Evolutionary conservation across 106 monocot species (phyloP), one percentile per base, ranked within the genome.

Genomic region (Agapanthus africanus): DNA sequence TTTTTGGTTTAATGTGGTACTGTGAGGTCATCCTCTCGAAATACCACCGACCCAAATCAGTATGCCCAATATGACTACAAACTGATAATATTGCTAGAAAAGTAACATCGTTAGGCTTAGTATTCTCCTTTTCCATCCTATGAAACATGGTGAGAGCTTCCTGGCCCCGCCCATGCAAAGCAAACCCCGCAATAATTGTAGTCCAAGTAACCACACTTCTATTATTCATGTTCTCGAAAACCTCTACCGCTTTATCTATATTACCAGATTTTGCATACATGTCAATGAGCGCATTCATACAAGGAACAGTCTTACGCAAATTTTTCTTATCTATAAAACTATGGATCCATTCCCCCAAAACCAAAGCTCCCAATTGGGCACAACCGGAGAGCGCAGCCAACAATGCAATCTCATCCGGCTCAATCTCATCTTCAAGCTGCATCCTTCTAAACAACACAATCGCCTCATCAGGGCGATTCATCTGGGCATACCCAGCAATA

Each of bases 251-350:
- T 34, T 75, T 79, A 22, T 56, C 54, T 49, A 95, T 83, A 50
- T 75, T 78, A 6, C 91, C 94, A 41, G 75, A 91, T 69, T 95
- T 91, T 1, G 85, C 78, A 70, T 95, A 91, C 94, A 95, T 91
- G 65, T 95, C 88, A 10, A 95, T 83, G 15, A 91, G 75, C 15
- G 91, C 85, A 76, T 91, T 91, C 77, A 76, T 80, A 9, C 81
- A 52, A 4, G 85, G 73, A 65, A 79, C 40, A 25, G 59, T 77
- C 38, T 71, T 79, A 26, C 32, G 36, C 38, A 88, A 54, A 6
- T 71, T 39, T 9, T 59, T 66, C 54, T 69, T 77, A 36, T 79
- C 71, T 13, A 88, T 74, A 39, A 75, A 65, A 37, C 75, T 70
- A 66, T 88, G 83, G 32, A 91, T 79, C 91, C 94, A 91, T 40